phyloP scores from a whole-genome alignment of 2,329 filamentous ascomycete species.

The Sclerotinia subarctica region DNA sequence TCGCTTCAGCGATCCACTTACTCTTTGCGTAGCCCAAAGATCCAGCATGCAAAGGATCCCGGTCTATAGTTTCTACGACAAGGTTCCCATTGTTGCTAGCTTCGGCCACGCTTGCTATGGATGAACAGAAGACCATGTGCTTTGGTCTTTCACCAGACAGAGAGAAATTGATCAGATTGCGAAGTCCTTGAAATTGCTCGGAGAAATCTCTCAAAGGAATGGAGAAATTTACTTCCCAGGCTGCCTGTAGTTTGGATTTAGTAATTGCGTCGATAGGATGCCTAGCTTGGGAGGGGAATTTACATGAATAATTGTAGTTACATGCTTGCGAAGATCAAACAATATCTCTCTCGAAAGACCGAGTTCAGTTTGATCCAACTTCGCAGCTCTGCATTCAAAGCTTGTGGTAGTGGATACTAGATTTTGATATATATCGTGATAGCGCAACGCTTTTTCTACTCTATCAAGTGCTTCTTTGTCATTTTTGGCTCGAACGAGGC shows the following conservation, averaged over 20 bases:
- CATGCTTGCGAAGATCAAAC: constrained; percentile 1
- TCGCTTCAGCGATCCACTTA: constrained; percentile 57
- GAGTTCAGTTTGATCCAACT: constrained; percentile 47
- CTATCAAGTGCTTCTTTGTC: constrained; percentile 44
- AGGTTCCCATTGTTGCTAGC: constrained; percentile 31
- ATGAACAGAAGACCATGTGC: constrained; percentile 51
- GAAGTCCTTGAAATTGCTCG: constrained; percentile 50
- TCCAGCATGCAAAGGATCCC: constrained; percentile 39
- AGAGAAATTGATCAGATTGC: constrained; percentile 48
- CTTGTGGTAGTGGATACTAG: constrained; percentile 1
- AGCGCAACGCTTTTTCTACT: constrained; percentile 44
- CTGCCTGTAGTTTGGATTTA: constrained; percentile 35
- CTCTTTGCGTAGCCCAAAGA: constrained; percentile 54
- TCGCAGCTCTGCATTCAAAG: constrained; percentile 41
- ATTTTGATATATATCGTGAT: constrained; percentile 26
- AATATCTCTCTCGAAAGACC: constrained; percentile 46
- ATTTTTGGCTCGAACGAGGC: constrained; percentile 52
- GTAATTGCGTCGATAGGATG: background rate
- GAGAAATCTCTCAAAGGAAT: constrained; percentile 54
- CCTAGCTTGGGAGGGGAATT: background rate
- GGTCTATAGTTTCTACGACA: background rate
- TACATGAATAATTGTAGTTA: constrained; percentile 54
- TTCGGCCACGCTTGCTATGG: constrained; percentile 44
- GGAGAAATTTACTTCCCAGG: constrained; percentile 65
- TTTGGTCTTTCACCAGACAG: constrained; percentile 30